phyloP scores from a whole-genome alignment of 2,329 filamentous ascomycete genomes.

The Aspergillus ibericus region DNA sequence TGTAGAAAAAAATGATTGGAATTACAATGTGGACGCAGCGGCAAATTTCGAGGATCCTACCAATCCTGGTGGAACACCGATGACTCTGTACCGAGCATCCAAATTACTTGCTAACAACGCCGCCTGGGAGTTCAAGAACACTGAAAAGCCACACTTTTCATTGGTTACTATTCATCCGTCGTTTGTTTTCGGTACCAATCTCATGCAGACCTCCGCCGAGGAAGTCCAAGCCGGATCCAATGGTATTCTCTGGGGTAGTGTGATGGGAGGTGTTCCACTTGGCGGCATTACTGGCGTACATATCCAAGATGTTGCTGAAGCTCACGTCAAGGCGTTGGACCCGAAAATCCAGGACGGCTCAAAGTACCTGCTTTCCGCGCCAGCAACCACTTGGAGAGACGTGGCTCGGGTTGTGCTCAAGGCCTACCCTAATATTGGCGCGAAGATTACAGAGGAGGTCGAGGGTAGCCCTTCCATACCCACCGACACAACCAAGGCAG shows the following conservation, averaged over 20 bases:
- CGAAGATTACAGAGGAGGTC: constrained; percentile 9
- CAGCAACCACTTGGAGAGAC: constrained; percentile 12
- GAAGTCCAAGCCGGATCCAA: constrained; percentile 15
- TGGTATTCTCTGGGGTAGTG: constrained; percentile 12
- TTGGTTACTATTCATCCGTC: constrained; percentile 25
- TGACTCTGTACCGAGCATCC: constrained; percentile 25
- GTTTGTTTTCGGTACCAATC: constrained; percentile 25
- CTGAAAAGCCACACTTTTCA: constrained; percentile 18
- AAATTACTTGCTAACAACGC: constrained; percentile 27
- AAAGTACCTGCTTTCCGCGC: constrained; percentile 19
- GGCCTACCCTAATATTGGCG: constrained; percentile 17
- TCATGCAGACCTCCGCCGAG: constrained; percentile 19
- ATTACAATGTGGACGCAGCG: constrained; percentile 18
- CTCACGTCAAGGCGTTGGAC: constrained; percentile 24
- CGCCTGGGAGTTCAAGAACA: constrained; percentile 19
- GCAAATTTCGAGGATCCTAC: constrained; percentile 14
- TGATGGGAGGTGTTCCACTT: constrained; percentile 16
- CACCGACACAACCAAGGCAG: constrained; percentile 19
- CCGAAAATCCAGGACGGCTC: constrained; percentile 19
- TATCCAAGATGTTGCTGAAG: constrained; percentile 28
- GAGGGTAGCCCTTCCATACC: constrained; percentile 1
- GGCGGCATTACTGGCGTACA: constrained; percentile 18
- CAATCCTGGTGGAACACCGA: constrained; percentile 12
- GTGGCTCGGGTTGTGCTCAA: constrained; percentile 17
- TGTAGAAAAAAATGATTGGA: constrained; percentile 25